Evolutionary conservation across 345 rosid species (phyloP).

Genomic region (Rhizophora mangle): DNA sequence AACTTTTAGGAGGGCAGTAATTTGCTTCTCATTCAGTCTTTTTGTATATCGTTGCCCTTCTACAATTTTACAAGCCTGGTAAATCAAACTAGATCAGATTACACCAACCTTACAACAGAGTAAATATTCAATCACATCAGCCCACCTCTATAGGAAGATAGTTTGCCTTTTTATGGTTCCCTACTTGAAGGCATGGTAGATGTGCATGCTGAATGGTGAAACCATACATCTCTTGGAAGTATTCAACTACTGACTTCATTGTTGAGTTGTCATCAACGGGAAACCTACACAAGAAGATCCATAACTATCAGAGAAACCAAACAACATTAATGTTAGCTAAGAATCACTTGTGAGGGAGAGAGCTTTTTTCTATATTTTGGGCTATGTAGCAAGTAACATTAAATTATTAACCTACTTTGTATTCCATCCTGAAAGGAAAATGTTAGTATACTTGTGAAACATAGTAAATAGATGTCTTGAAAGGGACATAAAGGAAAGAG

Average conservation of each 20-base stretch:
- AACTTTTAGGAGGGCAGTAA: conserved; percentile 81
- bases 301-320: conserved; percentile 4
- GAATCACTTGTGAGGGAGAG: not conserved
- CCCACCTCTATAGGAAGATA: conserved; percentile 99
- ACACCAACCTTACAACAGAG: not conserved
- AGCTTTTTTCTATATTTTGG: too few relatives aligned
- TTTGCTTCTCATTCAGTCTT: conserved; percentile 89
- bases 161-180: conserved; percentile 96
- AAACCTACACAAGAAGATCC: conserved; percentile 47
- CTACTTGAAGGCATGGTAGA: conserved; percentile 98
- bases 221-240: conserved; percentile 98
- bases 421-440: too few relatives aligned
- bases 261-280: conserved; percentile 92
- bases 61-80: conserved; percentile 93
- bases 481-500: not conserved
- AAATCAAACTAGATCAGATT: conserved; percentile 14
- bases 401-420: too few relatives aligned
- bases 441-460: too few relatives aligned
- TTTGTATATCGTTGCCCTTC: conserved; percentile 95
- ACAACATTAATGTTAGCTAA: not conserved
- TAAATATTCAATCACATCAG: not conserved
- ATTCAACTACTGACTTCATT: conserved; percentile 95
- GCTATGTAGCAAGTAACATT: too few relatives aligned
- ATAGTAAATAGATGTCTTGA: too few relatives aligned
- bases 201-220: conserved; percentile 85